These are phyloP conservation scores for Stagonosporopsis rhizophila DNA, from an alignment of 2,329 filamentous ascomycete species.

Conservation along the genomic window DNA sequence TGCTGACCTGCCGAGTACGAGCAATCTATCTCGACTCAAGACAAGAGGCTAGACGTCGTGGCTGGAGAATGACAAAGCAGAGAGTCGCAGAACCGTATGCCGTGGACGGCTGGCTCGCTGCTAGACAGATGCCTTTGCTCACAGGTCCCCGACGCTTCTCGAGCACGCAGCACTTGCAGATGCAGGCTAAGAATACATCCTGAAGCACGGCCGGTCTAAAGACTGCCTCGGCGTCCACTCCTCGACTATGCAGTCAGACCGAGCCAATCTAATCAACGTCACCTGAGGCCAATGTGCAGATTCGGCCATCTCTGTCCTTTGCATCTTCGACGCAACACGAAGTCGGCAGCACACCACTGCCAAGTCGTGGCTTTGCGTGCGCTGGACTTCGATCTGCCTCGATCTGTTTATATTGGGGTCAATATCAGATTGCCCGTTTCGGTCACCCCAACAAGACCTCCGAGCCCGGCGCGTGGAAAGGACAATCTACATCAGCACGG, in stretches of 20 bases:
- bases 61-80: not conserved
- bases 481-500: conserved; percentile 25
- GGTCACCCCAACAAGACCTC: conserved; percentile 24
- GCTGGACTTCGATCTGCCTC: conserved; percentile 20
- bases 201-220: not conserved
- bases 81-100: not conserved
- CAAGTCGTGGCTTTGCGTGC: conserved; percentile 26
- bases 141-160: not conserved
- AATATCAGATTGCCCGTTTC: conserved; percentile 34
- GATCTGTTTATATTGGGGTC: conserved; percentile 26
- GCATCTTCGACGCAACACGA: conserved; percentile 9
- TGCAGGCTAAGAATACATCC: not conserved
- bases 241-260: not conserved
- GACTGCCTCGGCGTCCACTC: not conserved
- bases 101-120: not conserved
- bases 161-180: not conserved
- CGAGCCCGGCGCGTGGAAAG: conserved; percentile 33
- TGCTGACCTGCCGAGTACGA: not conserved
- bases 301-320: not conserved
- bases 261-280: not conserved
- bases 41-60: not conserved
- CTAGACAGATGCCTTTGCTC: not conserved
- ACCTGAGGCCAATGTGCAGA: not conserved
- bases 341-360: conserved; percentile 23
- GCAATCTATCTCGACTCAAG: not conserved